Percentiles rank a stretch among this genome's conserved stretches.
These are phyloP conservation scores for Athelia psychrophila DNA, from an alignment of 1,284 basidiomycete species.

Conservation along the genomic window DNA sequence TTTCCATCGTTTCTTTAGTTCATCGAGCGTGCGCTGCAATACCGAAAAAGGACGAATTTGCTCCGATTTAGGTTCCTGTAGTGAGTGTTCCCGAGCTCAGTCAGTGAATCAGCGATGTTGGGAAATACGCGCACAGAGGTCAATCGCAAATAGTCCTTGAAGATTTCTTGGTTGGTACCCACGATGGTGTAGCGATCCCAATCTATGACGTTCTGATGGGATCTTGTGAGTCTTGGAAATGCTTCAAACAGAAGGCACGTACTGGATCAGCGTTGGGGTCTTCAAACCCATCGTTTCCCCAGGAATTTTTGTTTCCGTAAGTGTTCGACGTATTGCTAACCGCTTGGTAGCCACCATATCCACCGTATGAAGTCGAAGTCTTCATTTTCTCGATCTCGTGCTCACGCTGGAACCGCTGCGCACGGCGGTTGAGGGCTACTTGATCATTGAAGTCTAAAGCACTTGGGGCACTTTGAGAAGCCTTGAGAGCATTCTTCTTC, in stretches of 20 bases:
- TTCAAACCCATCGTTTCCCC: slow-evolving; percentile 32
- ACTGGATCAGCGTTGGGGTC: slow-evolving; percentile 73
- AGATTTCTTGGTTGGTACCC: slow-evolving; percentile 84
- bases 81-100: slow-evolving; percentile 4
- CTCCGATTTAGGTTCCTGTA: slow-evolving; percentile 90
- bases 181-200: slow-evolving; percentile 98
- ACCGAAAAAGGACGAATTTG: slow-evolving; percentile 89
- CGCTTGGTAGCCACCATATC: slow-evolving; percentile 15
- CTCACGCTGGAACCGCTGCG: slow-evolving; percentile 77
- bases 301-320: slow-evolving; percentile 30
- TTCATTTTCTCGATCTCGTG: slow-evolving; percentile 79
- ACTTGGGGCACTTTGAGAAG: slow-evolving; percentile 28
- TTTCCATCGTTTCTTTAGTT: slow-evolving; percentile 90
- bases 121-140: slow-evolving; percentile 69
- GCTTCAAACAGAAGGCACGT: slow-evolving; percentile 23
- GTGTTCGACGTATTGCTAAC: slow-evolving; percentile 30
- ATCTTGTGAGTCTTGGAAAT: slow-evolving; percentile 7
- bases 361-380: slow-evolving; percentile 22
- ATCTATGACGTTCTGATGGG: slow-evolving; percentile 83
- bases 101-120: slow-evolving; percentile 5
- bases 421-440: slow-evolving; percentile 64
- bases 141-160: slow-evolving; percentile 95
- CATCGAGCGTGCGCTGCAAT: slow-evolving; percentile 81
- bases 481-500: slow-evolving; percentile 59
- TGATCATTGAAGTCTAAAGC: slow-evolving; percentile 60